These are phyloP conservation scores for Pseudophaeomoniella oleicola DNA, from an alignment of 2,329 filamentous ascomycete species.

Conservation along the genomic window DNA sequence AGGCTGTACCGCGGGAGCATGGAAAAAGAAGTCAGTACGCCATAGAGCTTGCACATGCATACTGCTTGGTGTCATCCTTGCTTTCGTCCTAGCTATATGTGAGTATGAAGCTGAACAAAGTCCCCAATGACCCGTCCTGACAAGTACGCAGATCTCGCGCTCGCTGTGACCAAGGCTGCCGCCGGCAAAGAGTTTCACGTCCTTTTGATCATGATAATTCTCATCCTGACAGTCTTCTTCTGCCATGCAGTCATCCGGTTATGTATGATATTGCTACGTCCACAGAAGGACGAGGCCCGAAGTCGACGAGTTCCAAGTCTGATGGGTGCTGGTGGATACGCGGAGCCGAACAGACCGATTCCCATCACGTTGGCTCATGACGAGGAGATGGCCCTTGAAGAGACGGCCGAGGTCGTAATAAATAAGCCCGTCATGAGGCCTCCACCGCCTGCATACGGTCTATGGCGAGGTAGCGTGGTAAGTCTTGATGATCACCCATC, in stretches of 20 bases:
- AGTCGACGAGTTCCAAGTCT: constrained; percentile 29
- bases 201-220: constrained; percentile 62
- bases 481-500: constrained; percentile 26
- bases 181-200: constrained; percentile 61
- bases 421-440: constrained; percentile 36
- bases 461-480: constrained; percentile 73
- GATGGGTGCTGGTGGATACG: constrained; percentile 48
- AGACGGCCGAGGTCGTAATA: constrained; percentile 25
- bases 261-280: constrained; percentile 48
- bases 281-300: constrained; percentile 19
- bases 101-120: constrained; percentile 25
- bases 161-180: constrained; percentile 51
- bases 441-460: constrained; percentile 70
- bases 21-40: constrained; percentile 18
- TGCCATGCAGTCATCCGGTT: constrained; percentile 63
- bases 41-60: constrained; percentile 36
- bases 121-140: constrained; percentile 3
- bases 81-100: constrained; percentile 50
- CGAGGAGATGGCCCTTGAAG: constrained; percentile 44
- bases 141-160: constrained; percentile 47
- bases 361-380: constrained; percentile 60
- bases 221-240: constrained; percentile 64
- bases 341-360: constrained; percentile 58
- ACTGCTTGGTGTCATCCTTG: constrained; percentile 49
- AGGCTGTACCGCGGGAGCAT: constrained; percentile 38